A percentile compares a stretch with the other conserved stretches of the same genome.
Evolutionary conservation across 495 filamentous ascomycete genomes (phyloP).

Genomic region (Trypethelium eluteriae): DNA sequence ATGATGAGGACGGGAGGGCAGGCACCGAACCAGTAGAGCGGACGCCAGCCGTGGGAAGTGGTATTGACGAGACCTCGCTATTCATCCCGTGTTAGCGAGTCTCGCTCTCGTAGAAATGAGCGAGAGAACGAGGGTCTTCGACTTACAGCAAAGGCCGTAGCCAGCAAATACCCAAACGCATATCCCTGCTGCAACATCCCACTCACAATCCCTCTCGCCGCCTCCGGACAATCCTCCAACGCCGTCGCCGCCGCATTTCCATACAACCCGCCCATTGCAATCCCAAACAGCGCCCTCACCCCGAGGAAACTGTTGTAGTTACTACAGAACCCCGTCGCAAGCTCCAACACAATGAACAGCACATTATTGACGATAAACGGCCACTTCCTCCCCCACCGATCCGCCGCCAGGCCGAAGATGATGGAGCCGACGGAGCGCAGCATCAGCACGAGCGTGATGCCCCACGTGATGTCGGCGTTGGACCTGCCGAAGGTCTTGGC

Average conservation of each 20-base stretch:
- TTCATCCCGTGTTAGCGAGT: constrained; percentile 9
- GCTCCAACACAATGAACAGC: constrained; percentile 71
- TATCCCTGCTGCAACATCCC: constrained; percentile 85
- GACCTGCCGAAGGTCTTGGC: constrained; percentile 56
- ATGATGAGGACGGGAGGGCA: constrained; percentile 76
- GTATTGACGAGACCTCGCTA: constrained; percentile 55
- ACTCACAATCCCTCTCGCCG: constrained; percentile 66
- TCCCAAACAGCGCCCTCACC: constrained; percentile 74
- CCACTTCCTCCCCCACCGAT: constrained; percentile 83
- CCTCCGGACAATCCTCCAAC: constrained; percentile 71
- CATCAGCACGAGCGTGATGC: constrained; percentile 81
- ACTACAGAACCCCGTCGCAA: constrained; percentile 70
- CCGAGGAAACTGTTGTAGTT: constrained; percentile 74
- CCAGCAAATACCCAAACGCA: constrained; percentile 78
- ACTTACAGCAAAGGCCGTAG: constrained; percentile 57
- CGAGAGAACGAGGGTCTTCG: background rate
- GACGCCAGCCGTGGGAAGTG: constrained; percentile 67
- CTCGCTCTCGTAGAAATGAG: background rate
- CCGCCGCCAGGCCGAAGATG: constrained; percentile 68
- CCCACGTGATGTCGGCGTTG: constrained; percentile 79
- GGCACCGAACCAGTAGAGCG: constrained; percentile 81
- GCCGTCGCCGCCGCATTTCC: constrained; percentile 83
- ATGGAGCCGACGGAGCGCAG: constrained; percentile 65
- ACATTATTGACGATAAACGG: constrained; percentile 78
- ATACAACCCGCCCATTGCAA: constrained; percentile 85